phyloP scores from a whole-genome alignment of 2,329 filamentous ascomycete species.

The Claviceps citrina region DNA sequence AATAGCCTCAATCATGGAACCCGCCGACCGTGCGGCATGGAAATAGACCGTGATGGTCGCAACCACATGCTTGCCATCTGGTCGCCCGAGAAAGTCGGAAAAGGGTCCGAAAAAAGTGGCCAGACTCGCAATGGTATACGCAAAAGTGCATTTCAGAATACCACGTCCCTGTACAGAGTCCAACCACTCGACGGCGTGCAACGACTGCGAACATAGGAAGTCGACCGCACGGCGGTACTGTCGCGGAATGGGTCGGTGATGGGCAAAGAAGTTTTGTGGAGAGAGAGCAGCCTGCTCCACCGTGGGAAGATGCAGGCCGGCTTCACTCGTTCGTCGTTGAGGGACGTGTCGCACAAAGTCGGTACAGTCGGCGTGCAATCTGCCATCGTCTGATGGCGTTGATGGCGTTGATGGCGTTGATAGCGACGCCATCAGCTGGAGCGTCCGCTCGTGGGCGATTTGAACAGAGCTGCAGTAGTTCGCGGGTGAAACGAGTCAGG shows the following conservation, averaged over 20 bases:
- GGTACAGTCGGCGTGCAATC: slow-evolving; percentile 1
- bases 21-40: slow-evolving; percentile 65
- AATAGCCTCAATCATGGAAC: slow-evolving; percentile 72
- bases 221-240: neutral
- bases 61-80: slow-evolving; percentile 80
- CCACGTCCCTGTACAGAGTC: slow-evolving; percentile 55
- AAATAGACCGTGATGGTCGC: slow-evolving; percentile 86
- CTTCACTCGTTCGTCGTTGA: neutral
- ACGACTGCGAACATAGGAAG: neutral
- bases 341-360: neutral
- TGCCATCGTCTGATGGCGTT: slow-evolving; percentile 4
- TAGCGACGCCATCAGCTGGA: neutral
- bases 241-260: neutral
- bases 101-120: slow-evolving; percentile 63
- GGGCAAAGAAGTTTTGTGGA: neutral
- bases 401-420: slow-evolving; percentile 2
- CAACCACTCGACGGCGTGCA: slow-evolving; percentile 29
- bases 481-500: too few relatives aligned
- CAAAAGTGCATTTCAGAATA: slow-evolving; percentile 74
- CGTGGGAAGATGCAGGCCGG: neutral
- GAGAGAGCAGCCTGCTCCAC: neutral
- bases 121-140: slow-evolving; percentile 67
- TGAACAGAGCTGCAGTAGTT: neutral
- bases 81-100: slow-evolving; percentile 56
- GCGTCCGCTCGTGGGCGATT: neutral